phyloP scores from a whole-genome alignment of 345 rosid genomes.

The Eutrema yunnanense region DNA sequence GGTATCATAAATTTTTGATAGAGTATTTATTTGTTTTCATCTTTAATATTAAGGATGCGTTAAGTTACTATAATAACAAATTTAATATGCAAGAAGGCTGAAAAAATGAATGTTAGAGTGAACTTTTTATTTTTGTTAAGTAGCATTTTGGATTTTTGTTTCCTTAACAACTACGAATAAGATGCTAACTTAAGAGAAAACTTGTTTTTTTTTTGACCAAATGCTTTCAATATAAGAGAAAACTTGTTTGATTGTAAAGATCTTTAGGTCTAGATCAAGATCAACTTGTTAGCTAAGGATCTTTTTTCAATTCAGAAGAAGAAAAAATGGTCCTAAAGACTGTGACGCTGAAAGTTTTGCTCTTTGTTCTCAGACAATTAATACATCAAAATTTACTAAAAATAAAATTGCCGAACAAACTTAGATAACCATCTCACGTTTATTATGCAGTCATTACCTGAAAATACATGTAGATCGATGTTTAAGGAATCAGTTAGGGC shows the following conservation, averaged over 20 bases:
- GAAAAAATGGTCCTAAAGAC: neutral
- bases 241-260: neutral
- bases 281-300: neutral
- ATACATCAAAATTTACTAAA: too few species aligned
- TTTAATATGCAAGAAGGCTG: neutral
- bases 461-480: too few species aligned
- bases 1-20: too few species aligned
- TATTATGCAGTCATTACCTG: too few species aligned
- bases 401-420: too few species aligned
- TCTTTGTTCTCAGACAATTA: neutral
- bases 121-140: neutral
- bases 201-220: neutral
- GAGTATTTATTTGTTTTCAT: too few species aligned
- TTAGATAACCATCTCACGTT: too few species aligned
- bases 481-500: too few species aligned
- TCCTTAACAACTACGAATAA: neutral
- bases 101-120: neutral
- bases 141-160: neutral
- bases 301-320: neutral
- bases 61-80: neutral
- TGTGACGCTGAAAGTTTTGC: constrained; percentile 3
- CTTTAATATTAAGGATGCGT: neutral
- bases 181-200: neutral
- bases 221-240: too few species aligned
- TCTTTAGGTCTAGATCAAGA: neutral